These are phyloP conservation scores for Asterochloris sp. DNA, from an alignment of 139 green algal species.

Conservation along the genomic window DNA sequence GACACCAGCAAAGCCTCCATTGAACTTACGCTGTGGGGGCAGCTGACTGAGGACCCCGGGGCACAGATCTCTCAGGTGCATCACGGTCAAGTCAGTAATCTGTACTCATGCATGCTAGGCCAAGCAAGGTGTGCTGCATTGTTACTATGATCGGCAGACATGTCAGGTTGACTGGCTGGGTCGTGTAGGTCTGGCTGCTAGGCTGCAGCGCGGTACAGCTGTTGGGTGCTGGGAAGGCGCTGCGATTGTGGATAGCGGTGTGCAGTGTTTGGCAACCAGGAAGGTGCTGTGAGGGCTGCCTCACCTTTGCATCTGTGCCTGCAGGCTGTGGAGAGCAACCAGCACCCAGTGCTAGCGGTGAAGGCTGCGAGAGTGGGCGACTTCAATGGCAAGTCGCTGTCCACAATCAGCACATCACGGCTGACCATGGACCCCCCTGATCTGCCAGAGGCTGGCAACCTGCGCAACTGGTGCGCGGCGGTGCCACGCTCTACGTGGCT, in stretches of 20 bases:
- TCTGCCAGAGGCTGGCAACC: slow-evolving; percentile 46
- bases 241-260: too few relatives aligned
- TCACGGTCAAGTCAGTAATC: neutral
- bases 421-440: slow-evolving; percentile 68
- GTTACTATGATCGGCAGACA: too few relatives aligned
- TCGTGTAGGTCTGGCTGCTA: too few relatives aligned
- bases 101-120: neutral
- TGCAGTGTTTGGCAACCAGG: too few relatives aligned
- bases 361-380: slow-evolving; percentile 88
- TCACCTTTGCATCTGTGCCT: neutral
- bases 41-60: slow-evolving; percentile 54
- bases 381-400: slow-evolving; percentile 91
- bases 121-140: neutral
- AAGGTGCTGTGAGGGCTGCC: too few relatives aligned
- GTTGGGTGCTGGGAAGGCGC: too few relatives aligned
- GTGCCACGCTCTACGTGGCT: neutral
- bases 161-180: too few relatives aligned
- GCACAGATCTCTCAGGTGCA: slow-evolving; percentile 53
- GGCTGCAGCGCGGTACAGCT: too few relatives aligned
- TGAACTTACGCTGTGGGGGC: slow-evolving; percentile 91
- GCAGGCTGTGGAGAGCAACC: slow-evolving; percentile 13
- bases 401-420: slow-evolving; percentile 54
- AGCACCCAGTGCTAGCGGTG: slow-evolving; percentile 74
- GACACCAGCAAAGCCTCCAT: slow-evolving; percentile 76
- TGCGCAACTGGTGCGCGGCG: slow-evolving; percentile 57